Evolutionary conservation across 352 stramenopile species (phyloP).

Genomic region (Pythium vanterpoolii): DNA sequence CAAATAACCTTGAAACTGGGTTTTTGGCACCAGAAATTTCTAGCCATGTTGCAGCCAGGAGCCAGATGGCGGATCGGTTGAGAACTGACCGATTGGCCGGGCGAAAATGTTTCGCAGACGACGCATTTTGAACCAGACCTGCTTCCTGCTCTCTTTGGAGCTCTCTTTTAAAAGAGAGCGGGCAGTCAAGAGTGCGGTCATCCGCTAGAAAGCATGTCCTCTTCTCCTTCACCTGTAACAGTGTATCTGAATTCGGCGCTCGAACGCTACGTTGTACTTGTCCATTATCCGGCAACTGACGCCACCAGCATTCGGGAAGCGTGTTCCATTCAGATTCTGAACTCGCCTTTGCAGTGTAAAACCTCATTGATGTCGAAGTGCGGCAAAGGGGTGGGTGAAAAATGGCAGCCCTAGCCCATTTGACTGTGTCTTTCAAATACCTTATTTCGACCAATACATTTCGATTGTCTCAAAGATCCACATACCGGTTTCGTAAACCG

Average conservation of each 20-base stretch:
- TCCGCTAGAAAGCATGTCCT: no score
- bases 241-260: no score
- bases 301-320: no score
- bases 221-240: no score
- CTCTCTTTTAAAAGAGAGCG: no score
- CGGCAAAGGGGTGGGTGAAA: background rate
- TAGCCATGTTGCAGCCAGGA: slow-evolving; percentile 11
- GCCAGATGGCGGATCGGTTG: slow-evolving; percentile 22
- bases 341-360: background rate
- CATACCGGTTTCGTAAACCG: background rate
- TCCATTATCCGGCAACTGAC: no score
- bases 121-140: slow-evolving; percentile 5
- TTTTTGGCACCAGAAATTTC: slow-evolving; percentile 23
- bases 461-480: background rate
- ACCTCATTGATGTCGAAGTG: background rate
- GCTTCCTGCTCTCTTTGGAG: no score
- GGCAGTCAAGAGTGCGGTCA: no score
- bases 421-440: background rate
- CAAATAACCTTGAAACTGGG: slow-evolving; percentile 17
- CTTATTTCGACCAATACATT: background rate
- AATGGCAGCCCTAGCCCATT: background rate
- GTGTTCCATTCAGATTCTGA: background rate
- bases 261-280: no score
- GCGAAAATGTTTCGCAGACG: background rate
- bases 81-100: slow-evolving; percentile 1